Evolutionary conservation across 768 basidiomycete species (phyloP), one percentile per base, ranked within the genome.

Genomic region (Trametes cinnabarina): DNA sequence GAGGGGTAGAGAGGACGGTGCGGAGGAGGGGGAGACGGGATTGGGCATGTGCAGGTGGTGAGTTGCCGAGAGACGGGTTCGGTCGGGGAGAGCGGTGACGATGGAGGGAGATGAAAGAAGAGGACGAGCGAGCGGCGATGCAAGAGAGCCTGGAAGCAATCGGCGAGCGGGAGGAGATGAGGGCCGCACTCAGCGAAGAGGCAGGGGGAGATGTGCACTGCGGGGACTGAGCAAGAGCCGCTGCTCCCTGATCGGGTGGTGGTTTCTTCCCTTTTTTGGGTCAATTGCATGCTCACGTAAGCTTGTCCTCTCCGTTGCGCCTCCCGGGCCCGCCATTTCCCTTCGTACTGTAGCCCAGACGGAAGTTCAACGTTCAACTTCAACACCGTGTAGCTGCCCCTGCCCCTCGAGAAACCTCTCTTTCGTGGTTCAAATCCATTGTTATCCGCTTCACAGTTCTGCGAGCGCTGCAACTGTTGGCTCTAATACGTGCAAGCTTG

Each of bases 1-100:
- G 28, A 58, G 63, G 65, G 54, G 66, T 64, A 63, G 63, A 63
- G 63, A 52, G 56, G 60, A 43, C 52, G 65, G 26, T 39, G 48
- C 34, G 65, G 66, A 59, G 40, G 51, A 44, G 30, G 52, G 63
- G 55, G 68, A 64, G 59, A 39, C 59, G 11, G 58, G 19, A 35
- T 25, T 63, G 40, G 63, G 58, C 63, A 69, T 47, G 56, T 41
- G 28, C 64, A 63, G 44, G 57, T 52, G 9, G 37, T n/a, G 30
- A 32, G 54, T 25, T 47, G 51, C 17, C 17, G 46, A 26, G 34
- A 46, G 30, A 46, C 44, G 35, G 57, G 50, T 23, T 62, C 54
- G 43, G 51, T 63, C 22, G 44, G 64, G 35, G 47, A 63, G 47
- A 35, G 58, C 49, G 39, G 47, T 59, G 44, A 57, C 37, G 37